Evolutionary conservation across 352 stramenopile genomes (phyloP), one percentile per base, ranked within the genome.

Genomic region (Globisporangium spiculum): DNA sequence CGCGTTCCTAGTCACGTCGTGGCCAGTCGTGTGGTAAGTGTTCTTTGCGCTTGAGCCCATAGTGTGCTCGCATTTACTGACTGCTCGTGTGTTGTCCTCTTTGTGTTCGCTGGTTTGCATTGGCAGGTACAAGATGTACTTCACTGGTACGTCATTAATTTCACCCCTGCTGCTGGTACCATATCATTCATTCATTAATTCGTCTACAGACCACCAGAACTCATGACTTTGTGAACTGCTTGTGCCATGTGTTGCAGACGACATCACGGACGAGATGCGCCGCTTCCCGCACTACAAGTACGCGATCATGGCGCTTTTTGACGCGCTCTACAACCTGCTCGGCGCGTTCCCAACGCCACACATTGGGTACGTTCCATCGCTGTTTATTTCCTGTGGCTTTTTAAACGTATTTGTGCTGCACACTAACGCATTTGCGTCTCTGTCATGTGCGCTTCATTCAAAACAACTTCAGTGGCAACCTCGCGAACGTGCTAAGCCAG

Each of bases 211-310:
- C 38, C 38, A 18, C 16, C 38, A 46, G 50, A n/a, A 64, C 4
- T 14, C 20, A 58, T 26, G 8, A 1, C 36, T 46, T 18, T 44
- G 8, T 46, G 38, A 60, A 27, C 16, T n/a, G 4, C 20, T 56
- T 53, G 38, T 56, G 12, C 7, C 9, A 56, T 63, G 4, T 60
- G 16, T 27, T 71, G 34, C 60, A 88, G 84, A 94, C 69, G 83
- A 94, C 71, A 95, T 96, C 70, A 94, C 89, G 61, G 66, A 67
- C 20, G 86, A 93, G 56, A 96, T 95, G 87, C 81, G 82, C 2
- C 65, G 78, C 34, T 94, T 94, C 69, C 88, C 88, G 26, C 84
- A 96, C 72, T 93, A 93, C 78, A 96, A 95, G 69, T 94, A 89
- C 75, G 76, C 81, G 58, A 83, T 95, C 68, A 94, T 96, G 87